Evolutionary conservation across 2,329 filamentous ascomycete species (phyloP).

Genomic region (Scedosporium minutisporum): DNA sequence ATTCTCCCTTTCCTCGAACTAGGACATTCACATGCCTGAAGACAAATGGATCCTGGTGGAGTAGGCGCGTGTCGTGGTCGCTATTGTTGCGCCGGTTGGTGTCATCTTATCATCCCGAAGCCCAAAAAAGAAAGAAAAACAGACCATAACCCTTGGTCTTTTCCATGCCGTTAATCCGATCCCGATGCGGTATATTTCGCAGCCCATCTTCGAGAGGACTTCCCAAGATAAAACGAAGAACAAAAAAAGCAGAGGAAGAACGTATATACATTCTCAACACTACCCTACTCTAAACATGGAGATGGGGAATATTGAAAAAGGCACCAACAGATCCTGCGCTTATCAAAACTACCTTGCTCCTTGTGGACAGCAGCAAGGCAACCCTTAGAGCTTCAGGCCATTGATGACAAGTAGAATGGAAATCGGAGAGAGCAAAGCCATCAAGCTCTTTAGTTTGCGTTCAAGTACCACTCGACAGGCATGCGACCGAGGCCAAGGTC

Average conservation of each 20-base stretch:
- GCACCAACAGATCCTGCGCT: neutral
- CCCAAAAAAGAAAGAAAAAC: neutral
- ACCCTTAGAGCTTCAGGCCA: neutral
- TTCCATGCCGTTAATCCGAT: neutral
- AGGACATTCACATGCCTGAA: too few relatives aligned
- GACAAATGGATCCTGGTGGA: too few relatives aligned
- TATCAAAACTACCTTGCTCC: neutral
- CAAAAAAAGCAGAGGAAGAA: neutral
- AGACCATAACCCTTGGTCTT: neutral
- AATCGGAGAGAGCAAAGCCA: neutral
- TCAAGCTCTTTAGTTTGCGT: slow-evolving; percentile 17
- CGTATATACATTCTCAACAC: neutral
- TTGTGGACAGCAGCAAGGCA: neutral
- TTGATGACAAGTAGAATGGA: neutral
- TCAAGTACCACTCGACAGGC: slow-evolving; percentile 36
- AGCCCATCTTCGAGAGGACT: neutral
- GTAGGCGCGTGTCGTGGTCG: neutral
- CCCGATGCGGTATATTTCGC: neutral
- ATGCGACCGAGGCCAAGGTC: slow-evolving; percentile 33
- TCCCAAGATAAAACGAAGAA: neutral
- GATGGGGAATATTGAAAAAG: neutral
- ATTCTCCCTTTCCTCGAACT: neutral
- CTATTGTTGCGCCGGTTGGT: neutral
- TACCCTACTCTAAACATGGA: neutral
- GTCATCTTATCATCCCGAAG: neutral